Base-by-base conservation (phyloP, 164 flowering plant genomes). In the Vitis rupestris region DNA sequence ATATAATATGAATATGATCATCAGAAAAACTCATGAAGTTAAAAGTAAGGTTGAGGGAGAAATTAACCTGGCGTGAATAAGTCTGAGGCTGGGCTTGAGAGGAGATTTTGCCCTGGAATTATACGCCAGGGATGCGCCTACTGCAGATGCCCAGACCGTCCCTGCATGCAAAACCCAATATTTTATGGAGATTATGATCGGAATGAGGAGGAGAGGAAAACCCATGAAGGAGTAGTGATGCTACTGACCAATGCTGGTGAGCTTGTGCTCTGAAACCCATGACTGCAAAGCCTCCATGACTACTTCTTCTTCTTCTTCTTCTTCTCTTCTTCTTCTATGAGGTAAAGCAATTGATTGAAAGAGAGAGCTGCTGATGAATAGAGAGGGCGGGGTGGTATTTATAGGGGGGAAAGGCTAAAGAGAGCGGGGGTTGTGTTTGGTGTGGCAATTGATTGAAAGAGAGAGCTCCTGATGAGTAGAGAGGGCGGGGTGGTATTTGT, bases 191-290 rank as follows among this genome's bases (percentile, higher is more conserved):
- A 23, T 23, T 23, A 23, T 23, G 27, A 23, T 23, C 27, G 27
- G 27, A 23, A 23, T 23, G 27, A 23, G 27, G 0, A 23, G 27
- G 27, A 23, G 27, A 23, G 27, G 27, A 23, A 23, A 23, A 23
- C 27, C 27, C 27, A 23, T 23, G 27, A 23, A 23, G 27, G 27
- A 23, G 2, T 23, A 23, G 27, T 23, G 27, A 23, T 23, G 27
- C 2, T 2, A 23, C 27, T 23, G 27, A 88, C 97, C 94, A 77
- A 88, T 78, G 83, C 88, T 89, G 63, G 89, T 75, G 73, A 92
- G 97, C 83, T 92, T 92, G 89, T 92, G 88, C 17, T 88, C 80
- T 19, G 88, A 73, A 71, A 92, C 76, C 97, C 97, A 90, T 1
- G 86, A 72, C 70, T 82, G 82, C 59, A 87, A 55, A 0, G 84